phyloP scores from a whole-genome alignment of 1,284 basidiomycete genomes.

The Mycosarcoma maydis region DNA sequence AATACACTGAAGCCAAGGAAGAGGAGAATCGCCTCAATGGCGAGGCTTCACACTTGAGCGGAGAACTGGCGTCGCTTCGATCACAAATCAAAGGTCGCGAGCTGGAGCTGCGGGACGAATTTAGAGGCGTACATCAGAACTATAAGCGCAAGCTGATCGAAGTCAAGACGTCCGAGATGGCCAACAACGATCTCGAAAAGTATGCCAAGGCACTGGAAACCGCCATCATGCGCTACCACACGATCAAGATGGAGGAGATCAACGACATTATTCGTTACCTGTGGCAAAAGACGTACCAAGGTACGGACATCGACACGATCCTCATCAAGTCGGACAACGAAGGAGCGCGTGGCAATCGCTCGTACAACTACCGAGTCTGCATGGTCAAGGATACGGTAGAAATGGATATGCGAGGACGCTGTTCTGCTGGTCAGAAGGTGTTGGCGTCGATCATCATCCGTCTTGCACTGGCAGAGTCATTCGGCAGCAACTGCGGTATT shows the following conservation, averaged over 20 bases:
- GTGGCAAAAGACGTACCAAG: slow-evolving; percentile 99
- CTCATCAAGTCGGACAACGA: slow-evolving; percentile 94
- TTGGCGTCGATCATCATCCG: slow-evolving; percentile 98
- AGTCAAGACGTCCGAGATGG: slow-evolving; percentile 75
- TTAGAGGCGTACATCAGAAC: slow-evolving; percentile 83
- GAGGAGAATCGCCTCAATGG: slow-evolving; percentile 77
- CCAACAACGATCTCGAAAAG: slow-evolving; percentile 78
- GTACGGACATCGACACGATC: slow-evolving; percentile 98
- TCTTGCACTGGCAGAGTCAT: slow-evolving; percentile 95
- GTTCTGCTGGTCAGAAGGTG: slow-evolving; percentile 98
- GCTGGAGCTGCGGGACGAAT: slow-evolving; percentile 80
- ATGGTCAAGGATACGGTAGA: slow-evolving; percentile 99
- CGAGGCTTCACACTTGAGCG: slow-evolving; percentile 70
- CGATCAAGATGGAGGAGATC: slow-evolving; percentile 99
- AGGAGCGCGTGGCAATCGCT: slow-evolving; percentile 71
- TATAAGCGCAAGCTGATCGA: slow-evolving; percentile 91
- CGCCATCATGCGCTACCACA: slow-evolving; percentile 97
- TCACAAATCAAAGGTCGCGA: slow-evolving; percentile 71
- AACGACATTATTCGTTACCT: slow-evolving; percentile 80
- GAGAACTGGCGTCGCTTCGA: slow-evolving; percentile 56
- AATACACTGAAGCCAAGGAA: slow-evolving; percentile 77
- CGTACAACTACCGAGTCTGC: slow-evolving; percentile 96
- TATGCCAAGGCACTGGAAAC: slow-evolving; percentile 92
- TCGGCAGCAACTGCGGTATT: slow-evolving; percentile 96
- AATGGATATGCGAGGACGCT: slow-evolving; percentile 99